These are phyloP conservation scores for Aureobasidium lini DNA, from an alignment of 2,329 filamentous ascomycete species.

Conservation along the genomic window DNA sequence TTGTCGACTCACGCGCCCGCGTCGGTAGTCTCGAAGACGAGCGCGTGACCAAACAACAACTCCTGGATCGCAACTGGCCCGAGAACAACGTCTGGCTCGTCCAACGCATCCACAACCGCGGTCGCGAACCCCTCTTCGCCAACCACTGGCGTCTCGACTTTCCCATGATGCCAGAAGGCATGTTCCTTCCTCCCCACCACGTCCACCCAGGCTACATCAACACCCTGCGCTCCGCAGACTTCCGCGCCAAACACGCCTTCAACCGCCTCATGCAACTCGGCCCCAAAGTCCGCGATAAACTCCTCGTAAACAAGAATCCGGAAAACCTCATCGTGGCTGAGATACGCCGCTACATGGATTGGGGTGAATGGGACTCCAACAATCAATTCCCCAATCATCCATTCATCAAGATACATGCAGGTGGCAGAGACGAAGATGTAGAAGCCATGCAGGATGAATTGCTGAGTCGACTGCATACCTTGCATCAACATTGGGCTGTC, in stretches of 20 bases:
- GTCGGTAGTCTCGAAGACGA: slow-evolving; percentile 9
- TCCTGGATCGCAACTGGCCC: slow-evolving; percentile 42
- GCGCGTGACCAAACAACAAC: slow-evolving; percentile 9
- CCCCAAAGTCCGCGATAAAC: slow-evolving; percentile 44
- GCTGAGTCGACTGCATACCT: background rate
- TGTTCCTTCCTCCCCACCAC: slow-evolving; percentile 33
- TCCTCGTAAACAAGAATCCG: slow-evolving; percentile 30
- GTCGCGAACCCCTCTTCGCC: slow-evolving; percentile 49
- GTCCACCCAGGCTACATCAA: slow-evolving; percentile 36
- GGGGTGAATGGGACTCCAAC: slow-evolving; percentile 42
- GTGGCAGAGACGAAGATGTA: slow-evolving; percentile 32
- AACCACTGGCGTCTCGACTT: slow-evolving; percentile 47
- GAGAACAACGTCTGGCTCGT: slow-evolving; percentile 46
- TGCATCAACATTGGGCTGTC: background rate
- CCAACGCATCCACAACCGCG: slow-evolving; percentile 47
- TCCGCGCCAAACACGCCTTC: slow-evolving; percentile 46
- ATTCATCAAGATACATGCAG: slow-evolving; percentile 39
- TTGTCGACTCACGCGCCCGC: background rate
- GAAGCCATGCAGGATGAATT: slow-evolving; percentile 30
- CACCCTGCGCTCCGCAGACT: slow-evolving; percentile 34
- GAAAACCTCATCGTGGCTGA: slow-evolving; percentile 27
- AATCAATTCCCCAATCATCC: slow-evolving; percentile 28
- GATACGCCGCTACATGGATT: slow-evolving; percentile 42
- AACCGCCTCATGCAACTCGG: slow-evolving; percentile 44
- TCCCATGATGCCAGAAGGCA: slow-evolving; percentile 42